Base-by-base conservation (phyloP, 2,329 filamentous ascomycete species). In the Tolypocladium ovalisporum region DNA sequence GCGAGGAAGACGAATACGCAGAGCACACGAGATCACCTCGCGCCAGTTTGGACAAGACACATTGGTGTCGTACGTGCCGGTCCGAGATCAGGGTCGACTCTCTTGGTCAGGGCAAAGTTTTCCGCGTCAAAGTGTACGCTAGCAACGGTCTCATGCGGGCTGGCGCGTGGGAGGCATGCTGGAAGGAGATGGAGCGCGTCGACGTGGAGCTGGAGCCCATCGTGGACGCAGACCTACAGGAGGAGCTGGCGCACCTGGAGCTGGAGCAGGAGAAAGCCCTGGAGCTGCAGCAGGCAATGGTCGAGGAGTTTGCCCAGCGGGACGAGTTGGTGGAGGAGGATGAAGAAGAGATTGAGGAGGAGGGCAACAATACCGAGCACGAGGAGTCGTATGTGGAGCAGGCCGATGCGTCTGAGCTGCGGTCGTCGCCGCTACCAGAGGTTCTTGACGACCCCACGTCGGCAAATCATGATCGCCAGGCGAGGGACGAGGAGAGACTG, bases 131-230 rank as follows among this genome's bases (percentile, higher is more conserved):
- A 67, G 86, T 97, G 1, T 99, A 93, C 67, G 94, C 94, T 1
- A 93, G 91, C 55, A 99, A 97, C 70, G 94, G 94, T 0, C 76
- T 97, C 53, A 96, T 99, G 90, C 84, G 86, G 58, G 86, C 90
- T 6, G 90, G 90, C 0, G 93, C 94, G 0, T 99, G 94, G 94
- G 83, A 84, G 5, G 92, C 92, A 2, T 93, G 90, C 58, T 99
- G 93, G 93, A 88, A 84, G 64, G 93, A 97, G 72, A 99, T 99
- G 94, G 94, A 99, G 73, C 83, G 93, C n/a, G 90, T 97, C 0
- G 94, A 99, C 67, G 89, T 96, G 1, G 93, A 97, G 71, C 83
- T 99, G 55, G 84, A 89, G 65, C 88, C 94, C 4, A 82, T 86
- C 66, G 79, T 91, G 13, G 81, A 84, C 22, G 70, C 81, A 0